Base-by-base conservation (phyloP, 164 flowering plant genomes). In the Paratinospora sagittata region DNA sequence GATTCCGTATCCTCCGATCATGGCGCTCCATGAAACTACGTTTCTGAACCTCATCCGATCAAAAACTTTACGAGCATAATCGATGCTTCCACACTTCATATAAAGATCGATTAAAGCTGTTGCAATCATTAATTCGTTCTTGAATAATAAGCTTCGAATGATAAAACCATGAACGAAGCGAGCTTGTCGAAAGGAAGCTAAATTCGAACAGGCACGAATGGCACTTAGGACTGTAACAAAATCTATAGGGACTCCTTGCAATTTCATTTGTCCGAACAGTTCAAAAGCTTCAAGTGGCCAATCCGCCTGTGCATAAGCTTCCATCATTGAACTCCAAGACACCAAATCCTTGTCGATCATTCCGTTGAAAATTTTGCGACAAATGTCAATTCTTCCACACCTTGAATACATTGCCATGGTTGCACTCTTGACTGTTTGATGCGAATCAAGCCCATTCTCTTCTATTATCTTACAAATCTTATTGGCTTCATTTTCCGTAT, bases 261-360 rank as follows among this genome's bases (percentile, higher is more conserved):
- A 17, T 36, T 71, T 71, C 58, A 71, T 27, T 23, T 43, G 37
- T 43, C 33, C 43, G 3, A 71, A 71, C 4, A 71, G 41, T 52
- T 63, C 73, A 27, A 71, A 27, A 14, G 73, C 73, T 63, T 71
- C 67, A 21, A 27, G 47, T 17, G 57, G 52, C 67, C 17, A 17
- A 62, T 71, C 43, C 9, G 60, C 67, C 27, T 43, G 58, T 8
- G 67, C 67, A 71, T 71, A 71, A 71, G 73, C 73, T 63, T 71
- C 73, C 19, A 71, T 71, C 73, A 71, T 71, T 12, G 73, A 71
- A 63, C 67, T 71, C 73, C 73, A 71, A 63, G 39, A n/a, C 33
- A 63, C 67, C 36, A 71, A 37, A 41, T 71, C 73, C 58, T 71
- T 71, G 27, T 62, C 21, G 19, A 19, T 27, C 3, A 45, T 71